A percentile compares a stretch with the other conserved stretches of the same genome.
phyloP scores from a whole-genome alignment of 1,284 basidiomycete genomes.

The Puccinia coronata region DNA sequence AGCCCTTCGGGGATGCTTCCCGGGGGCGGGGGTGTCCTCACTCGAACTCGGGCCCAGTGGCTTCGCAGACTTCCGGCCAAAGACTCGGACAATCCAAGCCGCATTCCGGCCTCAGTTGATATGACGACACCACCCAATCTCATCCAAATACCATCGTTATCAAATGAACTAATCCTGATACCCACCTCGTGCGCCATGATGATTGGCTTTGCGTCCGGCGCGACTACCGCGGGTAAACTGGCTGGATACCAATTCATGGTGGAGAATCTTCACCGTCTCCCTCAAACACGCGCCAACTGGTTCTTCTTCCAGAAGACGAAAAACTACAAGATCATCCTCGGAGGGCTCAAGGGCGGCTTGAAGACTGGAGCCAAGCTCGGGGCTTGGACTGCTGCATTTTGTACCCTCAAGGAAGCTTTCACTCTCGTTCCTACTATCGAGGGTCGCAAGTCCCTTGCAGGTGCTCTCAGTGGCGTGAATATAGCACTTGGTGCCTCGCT shows the following conservation, averaged over 20 bases:
- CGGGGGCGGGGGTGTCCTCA: no score
- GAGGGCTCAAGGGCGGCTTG: slow-evolving; percentile 45
- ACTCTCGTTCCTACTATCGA: not conserved
- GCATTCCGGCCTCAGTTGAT: no score
- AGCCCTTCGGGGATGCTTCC: no score
- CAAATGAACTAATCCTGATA: slow-evolving; percentile 8
- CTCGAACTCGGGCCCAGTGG: no score
- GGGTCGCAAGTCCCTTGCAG: slow-evolving; percentile 6
- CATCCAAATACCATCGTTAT: not conserved
- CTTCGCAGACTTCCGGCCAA: no score
- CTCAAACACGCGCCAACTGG: slow-evolving; percentile 11
- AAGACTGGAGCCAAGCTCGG: slow-evolving; percentile 14
- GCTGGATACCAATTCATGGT: slow-evolving; percentile 34
- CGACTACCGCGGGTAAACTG: slow-evolving; percentile 38
- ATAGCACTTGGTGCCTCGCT: slow-evolving; percentile 24
- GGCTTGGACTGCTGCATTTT: slow-evolving; percentile 36
- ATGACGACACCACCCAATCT: not conserved
- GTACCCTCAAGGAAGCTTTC: slow-evolving; percentile 27
- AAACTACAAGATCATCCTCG: slow-evolving; percentile 40
- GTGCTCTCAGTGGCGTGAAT: slow-evolving; percentile 29
- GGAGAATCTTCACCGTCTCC: slow-evolving; percentile 44
- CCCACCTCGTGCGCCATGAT: slow-evolving; percentile 33
- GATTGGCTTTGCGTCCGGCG: slow-evolving; percentile 38
- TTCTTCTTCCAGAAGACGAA: slow-evolving; percentile 49
- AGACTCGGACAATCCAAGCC: no score